phyloP scores from a whole-genome alignment of 129 eudicot species.

The Oenanthe sinensis region DNA sequence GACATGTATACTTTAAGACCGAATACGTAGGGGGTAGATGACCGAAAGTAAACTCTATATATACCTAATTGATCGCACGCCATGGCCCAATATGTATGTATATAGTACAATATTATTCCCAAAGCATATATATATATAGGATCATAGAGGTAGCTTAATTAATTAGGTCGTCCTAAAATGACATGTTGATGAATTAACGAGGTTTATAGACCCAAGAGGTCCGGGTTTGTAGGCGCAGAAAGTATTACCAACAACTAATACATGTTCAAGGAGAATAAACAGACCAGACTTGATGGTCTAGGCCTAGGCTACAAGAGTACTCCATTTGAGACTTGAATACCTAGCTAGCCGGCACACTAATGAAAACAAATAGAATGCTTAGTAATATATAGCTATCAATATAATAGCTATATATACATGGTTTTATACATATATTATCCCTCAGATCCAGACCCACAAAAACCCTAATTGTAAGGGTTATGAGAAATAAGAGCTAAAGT shows the following conservation, averaged over 20 bases:
- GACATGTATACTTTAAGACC: too few relatives aligned
- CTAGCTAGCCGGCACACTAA: neutral
- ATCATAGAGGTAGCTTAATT: neutral
- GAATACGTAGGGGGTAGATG: too few relatives aligned
- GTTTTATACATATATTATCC: neutral
- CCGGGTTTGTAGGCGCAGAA: too few relatives aligned
- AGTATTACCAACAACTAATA: neutral
- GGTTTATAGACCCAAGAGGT: neutral
- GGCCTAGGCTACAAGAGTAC: slow-evolving; percentile 4
- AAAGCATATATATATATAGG: neutral
- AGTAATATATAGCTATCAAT: neutral
- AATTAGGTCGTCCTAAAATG: neutral
- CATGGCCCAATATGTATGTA: too few relatives aligned
- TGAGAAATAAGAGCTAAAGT: neutral
- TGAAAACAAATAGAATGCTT: neutral
- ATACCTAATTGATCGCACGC: too few relatives aligned
- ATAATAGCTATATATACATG: neutral
- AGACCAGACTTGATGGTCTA: neutral
- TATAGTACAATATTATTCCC: neutral
- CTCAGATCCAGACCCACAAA: neutral
- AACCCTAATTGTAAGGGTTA: neutral
- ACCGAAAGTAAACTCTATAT: too few relatives aligned
- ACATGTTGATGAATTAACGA: neutral
- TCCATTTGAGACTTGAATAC: slow-evolving; percentile 4
- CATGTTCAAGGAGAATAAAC: neutral